Conservation (phyloP, 75 land plant species). For the Picea glauca region DNA sequence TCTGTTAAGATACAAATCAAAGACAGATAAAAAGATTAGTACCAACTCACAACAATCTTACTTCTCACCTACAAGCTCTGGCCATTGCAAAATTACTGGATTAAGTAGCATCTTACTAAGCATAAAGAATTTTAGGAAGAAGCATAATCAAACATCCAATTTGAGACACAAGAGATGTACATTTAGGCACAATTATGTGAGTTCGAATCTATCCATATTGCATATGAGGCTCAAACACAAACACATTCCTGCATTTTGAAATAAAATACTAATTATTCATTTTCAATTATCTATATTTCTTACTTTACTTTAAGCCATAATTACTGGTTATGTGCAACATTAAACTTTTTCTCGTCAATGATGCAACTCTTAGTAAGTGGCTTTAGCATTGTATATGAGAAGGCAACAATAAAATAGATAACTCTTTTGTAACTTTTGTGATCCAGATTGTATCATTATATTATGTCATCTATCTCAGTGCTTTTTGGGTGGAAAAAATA, state of each 20-base stretch:
- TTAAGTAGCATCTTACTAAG: neutral
- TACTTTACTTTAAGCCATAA: neutral
- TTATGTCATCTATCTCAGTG: too few relatives aligned
- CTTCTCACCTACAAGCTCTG: neutral
- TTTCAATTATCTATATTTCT: neutral
- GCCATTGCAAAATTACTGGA: neutral
- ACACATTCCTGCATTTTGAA: neutral
- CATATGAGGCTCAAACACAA: neutral
- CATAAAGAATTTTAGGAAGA: neutral
- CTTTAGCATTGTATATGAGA: neutral
- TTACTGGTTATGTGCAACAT: neutral
- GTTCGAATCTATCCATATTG: neutral
- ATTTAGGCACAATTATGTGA: neutral
- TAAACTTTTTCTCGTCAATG: neutral
- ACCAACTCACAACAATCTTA: neutral
- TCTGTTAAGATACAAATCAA: constrained; percentile 21
- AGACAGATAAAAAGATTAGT: neutral
- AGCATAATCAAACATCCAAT: neutral
- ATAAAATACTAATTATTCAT: neutral
- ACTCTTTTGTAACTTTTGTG: neutral
- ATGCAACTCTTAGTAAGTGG: neutral
- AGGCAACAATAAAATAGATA: neutral
- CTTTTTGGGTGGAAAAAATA: too few relatives aligned
- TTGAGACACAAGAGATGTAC: neutral
- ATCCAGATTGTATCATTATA: too few relatives aligned